These are phyloP conservation scores for Mycena venus DNA, from an alignment of 768 basidiomycete genomes.

Conservation along the genomic window DNA sequence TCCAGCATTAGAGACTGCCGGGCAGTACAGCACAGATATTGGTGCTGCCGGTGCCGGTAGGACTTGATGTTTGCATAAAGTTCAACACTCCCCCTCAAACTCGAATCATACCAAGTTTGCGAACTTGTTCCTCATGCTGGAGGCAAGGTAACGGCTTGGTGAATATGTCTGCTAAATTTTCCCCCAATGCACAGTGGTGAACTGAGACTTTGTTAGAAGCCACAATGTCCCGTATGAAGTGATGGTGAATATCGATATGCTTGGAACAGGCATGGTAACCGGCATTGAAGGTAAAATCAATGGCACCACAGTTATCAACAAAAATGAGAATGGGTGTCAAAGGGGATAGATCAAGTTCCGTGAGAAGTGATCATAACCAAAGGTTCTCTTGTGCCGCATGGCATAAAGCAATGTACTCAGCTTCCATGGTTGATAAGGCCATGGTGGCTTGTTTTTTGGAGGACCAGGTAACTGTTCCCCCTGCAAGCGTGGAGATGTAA, in stretches of 20 bases:
- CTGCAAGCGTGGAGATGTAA: slow-evolving; percentile 46
- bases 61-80: neutral
- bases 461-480: slow-evolving; percentile 50
- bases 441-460: slow-evolving; percentile 45
- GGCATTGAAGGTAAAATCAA: slow-evolving; percentile 16
- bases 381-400: slow-evolving; percentile 46
- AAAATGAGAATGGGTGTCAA: slow-evolving; percentile 29
- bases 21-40: neutral
- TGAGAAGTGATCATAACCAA: slow-evolving; percentile 43
- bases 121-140: slow-evolving; percentile 17
- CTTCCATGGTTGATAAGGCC: slow-evolving; percentile 44
- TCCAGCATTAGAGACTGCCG: too few relatives aligned
- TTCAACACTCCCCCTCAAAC: slow-evolving; percentile 33
- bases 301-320: slow-evolving; percentile 45
- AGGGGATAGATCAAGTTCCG: slow-evolving; percentile 25
- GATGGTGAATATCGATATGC: slow-evolving; percentile 51
- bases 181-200: slow-evolving; percentile 37
- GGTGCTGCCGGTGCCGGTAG: neutral
- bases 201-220: slow-evolving; percentile 36
- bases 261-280: slow-evolving; percentile 17
- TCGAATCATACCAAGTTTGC: slow-evolving; percentile 23
- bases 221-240: slow-evolving; percentile 44
- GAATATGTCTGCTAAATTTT: slow-evolving; percentile 47
- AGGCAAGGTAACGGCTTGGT: slow-evolving; percentile 41
- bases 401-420: slow-evolving; percentile 53